These are phyloP conservation scores for Chlorella vulgaris DNA, from an alignment of 139 green algal species.

Conservation along the genomic window DNA sequence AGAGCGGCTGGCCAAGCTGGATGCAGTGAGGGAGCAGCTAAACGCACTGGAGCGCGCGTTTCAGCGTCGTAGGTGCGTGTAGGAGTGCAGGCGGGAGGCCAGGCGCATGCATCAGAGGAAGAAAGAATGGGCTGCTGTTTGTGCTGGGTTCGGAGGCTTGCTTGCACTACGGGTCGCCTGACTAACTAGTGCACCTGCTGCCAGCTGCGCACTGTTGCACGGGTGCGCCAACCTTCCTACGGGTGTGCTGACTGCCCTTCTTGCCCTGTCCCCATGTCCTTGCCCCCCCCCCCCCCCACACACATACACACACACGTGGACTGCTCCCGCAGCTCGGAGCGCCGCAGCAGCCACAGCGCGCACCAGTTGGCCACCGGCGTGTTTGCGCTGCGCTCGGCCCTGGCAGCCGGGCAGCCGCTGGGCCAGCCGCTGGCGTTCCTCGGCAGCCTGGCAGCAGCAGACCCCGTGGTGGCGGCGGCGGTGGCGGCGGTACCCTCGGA, in stretches of 20 bases:
- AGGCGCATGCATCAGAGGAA: not conserved
- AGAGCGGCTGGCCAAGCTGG: slow-evolving; percentile 17
- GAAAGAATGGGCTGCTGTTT: not conserved
- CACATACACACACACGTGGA: no score
- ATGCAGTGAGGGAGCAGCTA: slow-evolving; percentile 35
- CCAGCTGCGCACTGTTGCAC: not conserved
- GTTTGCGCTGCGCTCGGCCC: slow-evolving; percentile 23
- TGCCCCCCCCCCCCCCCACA: no score
- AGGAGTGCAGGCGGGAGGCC: no score
- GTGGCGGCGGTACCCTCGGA: slow-evolving; percentile 6
- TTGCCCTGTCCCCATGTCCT: no score
- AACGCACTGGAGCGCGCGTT: slow-evolving; percentile 39
- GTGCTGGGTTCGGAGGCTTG: not conserved
- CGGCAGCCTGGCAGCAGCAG: not conserved
- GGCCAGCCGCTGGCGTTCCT: slow-evolving; percentile 19
- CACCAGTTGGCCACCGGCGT: not conserved
- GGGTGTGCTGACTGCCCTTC: not conserved
- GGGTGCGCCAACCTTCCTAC: not conserved
- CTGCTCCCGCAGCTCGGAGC: slow-evolving; percentile 31
- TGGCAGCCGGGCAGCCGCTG: slow-evolving; percentile 39
- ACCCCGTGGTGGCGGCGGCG: slow-evolving; percentile 35
- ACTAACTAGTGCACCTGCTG: not conserved
- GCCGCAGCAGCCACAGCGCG: not conserved
- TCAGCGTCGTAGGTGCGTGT: slow-evolving; percentile 9
- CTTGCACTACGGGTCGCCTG: no score